Percentiles rank a stretch among this genome's conserved stretches.
Conservation (phyloP, 257 asterid genomes). For the Ligustrum vulgare region DNA sequence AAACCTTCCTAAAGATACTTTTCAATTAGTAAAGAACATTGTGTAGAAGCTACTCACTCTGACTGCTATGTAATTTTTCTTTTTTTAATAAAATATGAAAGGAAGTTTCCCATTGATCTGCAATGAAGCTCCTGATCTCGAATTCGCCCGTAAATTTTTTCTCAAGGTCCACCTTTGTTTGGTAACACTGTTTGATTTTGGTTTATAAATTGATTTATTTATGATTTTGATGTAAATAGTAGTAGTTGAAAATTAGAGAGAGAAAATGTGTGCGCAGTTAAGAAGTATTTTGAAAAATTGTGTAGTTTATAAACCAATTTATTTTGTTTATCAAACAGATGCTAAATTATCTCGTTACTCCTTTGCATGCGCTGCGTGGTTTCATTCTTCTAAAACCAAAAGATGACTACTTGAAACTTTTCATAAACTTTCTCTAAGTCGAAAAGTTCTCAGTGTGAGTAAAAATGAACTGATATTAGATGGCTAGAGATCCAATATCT, state of each 20-base stretch:
- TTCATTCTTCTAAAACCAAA: neutral
- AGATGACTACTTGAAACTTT: neutral
- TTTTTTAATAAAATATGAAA: neutral
- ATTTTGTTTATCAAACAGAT: no score
- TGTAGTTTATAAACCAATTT: no score
- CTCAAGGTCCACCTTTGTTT: no score
- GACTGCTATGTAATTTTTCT: neutral
- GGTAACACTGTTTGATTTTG: no score
- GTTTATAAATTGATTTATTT: no score
- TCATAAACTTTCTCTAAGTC: neutral
- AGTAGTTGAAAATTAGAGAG: no score
- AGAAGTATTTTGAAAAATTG: no score
- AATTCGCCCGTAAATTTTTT: neutral
- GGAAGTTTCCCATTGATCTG: neutral
- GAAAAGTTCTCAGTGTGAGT: neutral
- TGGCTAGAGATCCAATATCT: neutral
- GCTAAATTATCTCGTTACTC: neutral
- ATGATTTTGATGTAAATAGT: no score
- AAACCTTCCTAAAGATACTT: neutral
- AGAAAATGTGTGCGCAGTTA: no score
- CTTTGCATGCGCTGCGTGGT: neutral
- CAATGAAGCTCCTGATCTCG: neutral
- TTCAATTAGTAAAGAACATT: neutral
- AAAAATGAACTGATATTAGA: neutral
- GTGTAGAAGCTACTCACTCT: neutral